These are phyloP conservation scores for Casuarina glauca DNA, from an alignment of 306 rosid genomes.

Conservation along the genomic window DNA sequence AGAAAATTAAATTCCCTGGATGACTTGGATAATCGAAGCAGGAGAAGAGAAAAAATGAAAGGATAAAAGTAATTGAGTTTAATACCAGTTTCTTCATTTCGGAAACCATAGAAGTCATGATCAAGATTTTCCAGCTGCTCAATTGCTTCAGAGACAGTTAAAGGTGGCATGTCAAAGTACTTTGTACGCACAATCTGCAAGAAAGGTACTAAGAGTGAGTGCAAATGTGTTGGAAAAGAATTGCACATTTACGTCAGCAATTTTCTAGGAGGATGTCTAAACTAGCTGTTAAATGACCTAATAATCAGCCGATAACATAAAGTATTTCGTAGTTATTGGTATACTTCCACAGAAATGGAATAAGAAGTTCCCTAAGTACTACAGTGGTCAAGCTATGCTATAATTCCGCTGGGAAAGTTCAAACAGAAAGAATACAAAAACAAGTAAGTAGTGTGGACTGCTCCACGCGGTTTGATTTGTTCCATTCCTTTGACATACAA, in stretches of 20 bases:
- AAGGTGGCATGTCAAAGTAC: slow-evolving; percentile 93
- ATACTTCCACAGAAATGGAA: neutral
- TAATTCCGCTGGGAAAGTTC: neutral
- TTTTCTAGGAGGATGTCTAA: neutral
- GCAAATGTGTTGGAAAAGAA: slow-evolving; percentile 1
- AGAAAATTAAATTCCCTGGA: slow-evolving; percentile 22
- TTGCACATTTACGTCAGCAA: slow-evolving; percentile 13
- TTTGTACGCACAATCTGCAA: slow-evolving; percentile 83
- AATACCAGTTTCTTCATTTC: slow-evolving; percentile 92
- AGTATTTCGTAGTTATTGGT: neutral
- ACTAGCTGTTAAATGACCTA: neutral
- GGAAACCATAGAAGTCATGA: slow-evolving; percentile 88
- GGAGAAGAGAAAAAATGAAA: neutral
- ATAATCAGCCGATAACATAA: neutral
- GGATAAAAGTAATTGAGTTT: neutral
- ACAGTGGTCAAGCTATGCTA: neutral
- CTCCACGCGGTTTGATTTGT: neutral
- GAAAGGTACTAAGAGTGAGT: slow-evolving; percentile 25
- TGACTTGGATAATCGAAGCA: slow-evolving; percentile 7
- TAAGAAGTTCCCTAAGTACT: neutral
- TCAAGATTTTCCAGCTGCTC: slow-evolving; percentile 83
- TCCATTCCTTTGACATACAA: neutral
- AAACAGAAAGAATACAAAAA: neutral
- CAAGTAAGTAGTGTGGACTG: neutral
- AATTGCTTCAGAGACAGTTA: slow-evolving; percentile 84